Base-by-base conservation (phyloP, 352 stramenopile species). In the Globisporangium canariense region DNA sequence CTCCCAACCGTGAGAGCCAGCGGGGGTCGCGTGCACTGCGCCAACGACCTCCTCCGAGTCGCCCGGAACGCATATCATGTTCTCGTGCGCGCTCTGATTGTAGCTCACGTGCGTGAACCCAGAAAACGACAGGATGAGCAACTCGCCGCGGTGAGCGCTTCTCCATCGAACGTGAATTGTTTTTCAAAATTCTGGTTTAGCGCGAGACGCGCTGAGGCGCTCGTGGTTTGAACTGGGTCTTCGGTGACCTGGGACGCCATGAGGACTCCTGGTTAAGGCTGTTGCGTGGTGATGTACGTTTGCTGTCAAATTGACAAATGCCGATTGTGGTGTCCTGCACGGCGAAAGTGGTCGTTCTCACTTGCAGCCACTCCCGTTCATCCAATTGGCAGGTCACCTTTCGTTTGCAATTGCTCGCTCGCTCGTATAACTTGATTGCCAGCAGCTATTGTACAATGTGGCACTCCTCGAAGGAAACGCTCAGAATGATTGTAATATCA, bases 91-190 rank as follows among this genome's bases (percentile, higher is more conserved):
- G 36, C 32, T 41, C 4, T 52, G 34, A 40, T 57, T 59, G 46
- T 49, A 69, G 41, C 50, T 71, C 41, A 71, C 60, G 47, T 68
- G 65, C 2, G 64, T 68, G 49, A 74, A 36, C 14, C 68, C 60
- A 11, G 68, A 64, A 4, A 45, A 30, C 6, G 49, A 56, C 14
- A 56, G 28, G n/a, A 25, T 56, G 28, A 56, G 28, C 50, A 55
- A 60, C 13, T 74, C 49, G 57, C 25, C 14, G 16, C 10, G 16
- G 14, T 43, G 25, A 32, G 18, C 4, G 41, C 20, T 41, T 62
- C 13, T 1, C 22, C 57, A 13, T 53, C 41, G n/a, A 62, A 41
- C 22, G 25, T 28, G 28, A 52, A 54, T 0, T 25, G 25, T 25
- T 62, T 62, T 5, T 54, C 41, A 16, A 62, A 52, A 16, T 14